Conservation (phyloP, 2,329 filamentous ascomycete species). For the Claviceps pusilla region DNA sequence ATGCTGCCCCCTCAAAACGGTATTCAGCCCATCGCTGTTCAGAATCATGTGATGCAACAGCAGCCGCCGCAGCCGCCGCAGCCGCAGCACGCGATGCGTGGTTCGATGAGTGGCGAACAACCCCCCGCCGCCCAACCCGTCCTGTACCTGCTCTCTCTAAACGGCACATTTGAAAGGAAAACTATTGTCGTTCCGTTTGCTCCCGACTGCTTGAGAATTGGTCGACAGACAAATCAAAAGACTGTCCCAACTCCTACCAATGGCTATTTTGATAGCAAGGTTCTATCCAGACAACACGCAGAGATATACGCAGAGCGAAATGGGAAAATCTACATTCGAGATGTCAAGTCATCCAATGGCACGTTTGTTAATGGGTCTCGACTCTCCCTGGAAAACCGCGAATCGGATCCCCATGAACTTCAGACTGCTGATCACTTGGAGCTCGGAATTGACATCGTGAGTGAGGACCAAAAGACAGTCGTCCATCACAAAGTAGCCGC, state of each 20-base stretch:
- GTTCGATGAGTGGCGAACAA: slow-evolving; percentile 44
- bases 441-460: slow-evolving; percentile 94
- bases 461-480: slow-evolving; percentile 95
- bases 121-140: slow-evolving; percentile 55
- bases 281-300: slow-evolving; percentile 87
- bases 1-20: slow-evolving; percentile 19
- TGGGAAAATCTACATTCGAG: slow-evolving; percentile 88
- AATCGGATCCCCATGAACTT: slow-evolving; percentile 89
- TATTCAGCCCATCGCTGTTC: slow-evolving; percentile 17
- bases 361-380: slow-evolving; percentile 93
- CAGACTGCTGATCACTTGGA: slow-evolving; percentile 85
- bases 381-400: slow-evolving; percentile 82
- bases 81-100: slow-evolving; percentile 37
- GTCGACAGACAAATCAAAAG: slow-evolving; percentile 92
- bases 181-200: slow-evolving; percentile 85
- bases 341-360: slow-evolving; percentile 96
- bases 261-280: slow-evolving; percentile 96
- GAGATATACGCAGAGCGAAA: slow-evolving; percentile 80
- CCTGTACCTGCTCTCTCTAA: slow-evolving; percentile 75
- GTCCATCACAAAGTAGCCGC: slow-evolving; percentile 97
- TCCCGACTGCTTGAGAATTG: slow-evolving; percentile 89
- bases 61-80: slow-evolving; percentile 25
- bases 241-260: slow-evolving; percentile 82
- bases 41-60: slow-evolving; percentile 27
- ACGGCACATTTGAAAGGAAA: slow-evolving; percentile 93